Base-by-base conservation (phyloP, 2,329 filamentous ascomycete species). In the Bipolaris bicolor region DNA sequence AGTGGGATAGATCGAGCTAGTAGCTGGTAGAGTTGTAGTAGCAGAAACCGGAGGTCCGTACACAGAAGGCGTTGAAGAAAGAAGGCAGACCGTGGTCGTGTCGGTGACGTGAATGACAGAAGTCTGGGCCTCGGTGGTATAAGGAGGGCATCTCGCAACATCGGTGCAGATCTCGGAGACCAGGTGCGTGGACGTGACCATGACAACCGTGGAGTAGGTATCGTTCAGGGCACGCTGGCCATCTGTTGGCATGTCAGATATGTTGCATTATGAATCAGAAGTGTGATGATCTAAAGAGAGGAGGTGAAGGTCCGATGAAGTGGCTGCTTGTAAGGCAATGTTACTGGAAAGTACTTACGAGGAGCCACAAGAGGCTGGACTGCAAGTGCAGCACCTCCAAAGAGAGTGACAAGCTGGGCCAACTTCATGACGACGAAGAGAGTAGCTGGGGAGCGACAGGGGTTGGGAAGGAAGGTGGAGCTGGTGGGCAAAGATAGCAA, bases 1-100 rank as follows among this genome's bases (percentile, higher is more conserved):
- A 5, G 53, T 58, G 7, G 63, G 49, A n/a, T 61, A 40, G 24
- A 40, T 43, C 5, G 58, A 60, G 46, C 49, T 58, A 24, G 44
- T 39, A n/a, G 47, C 45, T 29, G 55, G 50, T 10, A 50, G 47
- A n/a, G 64, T 34, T 24, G 52, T 52, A 26, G 39, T 41, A 9
- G 46, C 53, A 15, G 41, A 48, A 20, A 55, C 29, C 37, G 62
- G 54, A 36, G 58, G 45, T 22, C 46, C 40, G n/a, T 61, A 57
- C 29, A 57, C 64, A 18, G 62, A 57, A 47, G 62, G 62, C 40
- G 57, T 65, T 7, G 60, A 61, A 15, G 58, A 65, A 24, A 61
- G 55, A 29, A 77, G 74, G 61, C 79, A 81, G 65, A 80, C 66
- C 24, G 78, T 80, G 45, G 78, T 80, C 13, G 77, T 77, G 41